Base-by-base conservation (phyloP, 352 stramenopile genomes). In the Globisporangium rhizosaccharum region DNA sequence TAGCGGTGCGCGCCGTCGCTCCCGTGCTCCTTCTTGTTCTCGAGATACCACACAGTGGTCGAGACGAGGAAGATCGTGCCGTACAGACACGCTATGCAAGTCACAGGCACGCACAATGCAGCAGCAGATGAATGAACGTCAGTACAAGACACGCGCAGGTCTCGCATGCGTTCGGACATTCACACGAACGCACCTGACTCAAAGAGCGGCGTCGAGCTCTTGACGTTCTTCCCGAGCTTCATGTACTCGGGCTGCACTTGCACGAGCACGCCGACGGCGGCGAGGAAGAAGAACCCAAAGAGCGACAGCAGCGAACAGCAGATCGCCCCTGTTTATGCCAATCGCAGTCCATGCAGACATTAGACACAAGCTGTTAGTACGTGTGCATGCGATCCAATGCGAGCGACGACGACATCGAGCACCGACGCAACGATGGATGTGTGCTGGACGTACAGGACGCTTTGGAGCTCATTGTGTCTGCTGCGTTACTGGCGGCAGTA, bases 191-290 rank as follows among this genome's bases (percentile, higher is more conserved):
- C 57, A 81, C 71, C 69, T 14, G 79, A 80, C 57, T 90, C 80
- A 51, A 88, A 87, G 23, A 94, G 76, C 48, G 85, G 74, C n/a
- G 67, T 60, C 10, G 85, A 70, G 18, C 73, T 73, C 49, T 73
- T 70, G 30, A 90, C 76, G 50, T 76, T 82, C 64, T 88, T 90
- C 71, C 77, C 70, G 15, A 90, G 76, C 68, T 92, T 92, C 68
- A 94, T 82, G 70, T 91, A 94, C 64, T 94, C 65, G 11, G 85
- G 85, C 59, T 94, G 85, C 44, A 80, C 65, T 61, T 90, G 73
- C 47, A 94, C 73, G 3, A 94, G 63, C 28, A 90, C 57, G 18
- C 71, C 85, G 48, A 94, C 69, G 15, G 71, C 51, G 7, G 84
- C 45, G 11, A 94, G 73, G 67, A 94, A 94, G 47, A 94, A 54